Evolutionary conservation across 1,139 yeast genomes (phyloP).

Genomic region (Diutina neorugosa): DNA sequence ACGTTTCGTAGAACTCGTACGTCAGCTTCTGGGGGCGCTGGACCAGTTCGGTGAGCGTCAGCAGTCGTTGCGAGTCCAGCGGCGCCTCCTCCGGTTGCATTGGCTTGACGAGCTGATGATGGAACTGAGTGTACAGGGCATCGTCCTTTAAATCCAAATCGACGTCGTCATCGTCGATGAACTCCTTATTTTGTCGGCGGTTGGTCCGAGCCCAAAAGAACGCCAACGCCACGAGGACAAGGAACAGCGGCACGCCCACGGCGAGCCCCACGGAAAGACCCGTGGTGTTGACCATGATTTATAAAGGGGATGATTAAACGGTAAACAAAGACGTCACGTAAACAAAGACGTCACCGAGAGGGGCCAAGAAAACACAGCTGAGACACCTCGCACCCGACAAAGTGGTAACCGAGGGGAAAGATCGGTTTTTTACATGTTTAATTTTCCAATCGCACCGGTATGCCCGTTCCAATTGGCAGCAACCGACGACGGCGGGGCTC

Average conservation of each 20-base stretch:
- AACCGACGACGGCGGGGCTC: neutral
- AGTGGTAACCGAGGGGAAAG: neutral
- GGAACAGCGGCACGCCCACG: constrained; percentile 27
- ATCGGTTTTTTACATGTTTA: neutral
- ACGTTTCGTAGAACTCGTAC: constrained; percentile 32
- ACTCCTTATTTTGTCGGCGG: constrained; percentile 23
- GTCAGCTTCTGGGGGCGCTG: constrained; percentile 12
- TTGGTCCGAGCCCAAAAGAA: constrained; percentile 19
- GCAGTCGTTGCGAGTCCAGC: constrained; percentile 5
- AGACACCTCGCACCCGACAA: neutral
- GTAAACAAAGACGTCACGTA: too few relatives aligned
- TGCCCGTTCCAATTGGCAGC: neutral
- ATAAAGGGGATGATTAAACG: neutral
- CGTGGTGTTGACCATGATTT: constrained; percentile 3
- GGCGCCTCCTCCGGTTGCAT: constrained; percentile 3
- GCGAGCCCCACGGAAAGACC: constrained; percentile 29
- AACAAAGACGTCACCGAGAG: too few relatives aligned
- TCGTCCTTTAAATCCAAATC: constrained; percentile 29
- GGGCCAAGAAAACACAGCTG: neutral
- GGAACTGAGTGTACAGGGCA: constrained; percentile 25
- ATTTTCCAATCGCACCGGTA: neutral
- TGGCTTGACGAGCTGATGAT: constrained; percentile 17
- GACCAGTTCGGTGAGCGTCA: constrained; percentile 5
- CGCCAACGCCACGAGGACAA: constrained; percentile 11
- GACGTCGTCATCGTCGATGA: constrained; percentile 16